These are phyloP conservation scores for Yamadazyma triangularis DNA, from an alignment of 1,139 yeast genomes.

Conservation along the genomic window DNA sequence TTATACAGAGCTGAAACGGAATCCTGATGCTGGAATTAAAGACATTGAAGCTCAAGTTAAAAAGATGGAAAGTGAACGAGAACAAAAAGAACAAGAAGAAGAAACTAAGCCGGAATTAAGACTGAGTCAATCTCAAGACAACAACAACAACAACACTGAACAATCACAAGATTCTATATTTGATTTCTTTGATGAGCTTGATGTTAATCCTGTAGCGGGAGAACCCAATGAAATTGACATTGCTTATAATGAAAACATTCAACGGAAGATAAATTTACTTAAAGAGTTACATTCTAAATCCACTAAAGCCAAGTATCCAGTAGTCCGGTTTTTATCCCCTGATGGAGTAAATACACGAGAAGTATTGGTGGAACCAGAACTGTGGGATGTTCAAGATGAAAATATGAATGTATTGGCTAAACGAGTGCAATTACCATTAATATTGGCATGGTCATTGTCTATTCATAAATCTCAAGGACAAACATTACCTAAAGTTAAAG, in stretches of 20 bases:
- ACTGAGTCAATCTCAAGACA: too few species aligned
- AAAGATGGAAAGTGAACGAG: too few species aligned
- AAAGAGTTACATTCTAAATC: slow-evolving; percentile 15
- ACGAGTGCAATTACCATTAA: slow-evolving; percentile 67
- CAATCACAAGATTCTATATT: slow-evolving; percentile 22
- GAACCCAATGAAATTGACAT: too few species aligned
- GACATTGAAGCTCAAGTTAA: too few species aligned
- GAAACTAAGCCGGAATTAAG: too few species aligned
- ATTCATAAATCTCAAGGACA: slow-evolving; percentile 94
- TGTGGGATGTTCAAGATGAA: slow-evolving; percentile 41
- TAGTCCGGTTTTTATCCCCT: slow-evolving; percentile 69
- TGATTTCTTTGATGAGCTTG: slow-evolving; percentile 13
- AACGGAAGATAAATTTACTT: slow-evolving; percentile 18
- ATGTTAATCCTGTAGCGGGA: background rate
- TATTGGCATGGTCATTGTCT: slow-evolving; percentile 90
- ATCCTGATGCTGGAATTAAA: slow-evolving; percentile 15
- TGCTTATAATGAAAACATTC: slow-evolving; percentile 10
- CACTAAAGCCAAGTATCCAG: slow-evolving; percentile 49
- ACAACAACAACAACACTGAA: too few species aligned
- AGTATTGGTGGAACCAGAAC: slow-evolving; percentile 46
- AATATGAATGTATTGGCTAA: slow-evolving; percentile 24
- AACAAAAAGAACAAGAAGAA: too few species aligned
- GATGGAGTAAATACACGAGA: slow-evolving; percentile 66
- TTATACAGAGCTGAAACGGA: slow-evolving; percentile 15
- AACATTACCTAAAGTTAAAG: slow-evolving; percentile 72